Evolutionary conservation across 2,329 filamentous ascomycete genomes (phyloP).

Genomic region (Magnaporthiopsis rhizophila): DNA sequence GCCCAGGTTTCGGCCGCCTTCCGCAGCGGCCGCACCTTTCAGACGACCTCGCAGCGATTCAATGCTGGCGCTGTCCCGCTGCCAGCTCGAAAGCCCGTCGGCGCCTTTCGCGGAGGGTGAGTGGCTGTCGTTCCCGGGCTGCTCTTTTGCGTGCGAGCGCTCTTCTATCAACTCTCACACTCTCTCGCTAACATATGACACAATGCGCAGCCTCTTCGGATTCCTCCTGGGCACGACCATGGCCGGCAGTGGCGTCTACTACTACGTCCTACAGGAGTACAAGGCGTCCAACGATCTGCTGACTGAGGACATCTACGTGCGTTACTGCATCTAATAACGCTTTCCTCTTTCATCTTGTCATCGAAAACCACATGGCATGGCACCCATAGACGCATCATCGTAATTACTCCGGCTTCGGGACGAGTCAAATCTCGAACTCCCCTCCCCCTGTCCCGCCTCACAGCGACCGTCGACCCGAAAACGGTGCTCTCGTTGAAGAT

Average conservation of each 20-base stretch:
- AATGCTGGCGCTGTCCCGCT: constrained; percentile 38
- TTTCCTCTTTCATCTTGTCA: constrained; percentile 11
- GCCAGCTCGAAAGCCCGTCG: constrained; percentile 49
- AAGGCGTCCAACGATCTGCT: constrained; percentile 87
- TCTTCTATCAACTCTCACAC: too few relatives aligned
- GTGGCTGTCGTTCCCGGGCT: constrained; percentile 17
- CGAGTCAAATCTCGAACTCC: constrained; percentile 9
- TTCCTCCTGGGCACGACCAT: constrained; percentile 81
- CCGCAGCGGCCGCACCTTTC: constrained; percentile 33
- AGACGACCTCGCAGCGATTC: constrained; percentile 38
- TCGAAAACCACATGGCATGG: constrained; percentile 1
- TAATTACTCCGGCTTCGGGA: constrained; percentile 5
- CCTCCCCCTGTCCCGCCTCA: neutral
- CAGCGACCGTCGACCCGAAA: neutral
- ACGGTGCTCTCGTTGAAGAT: neutral
- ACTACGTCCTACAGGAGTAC: constrained; percentile 90
- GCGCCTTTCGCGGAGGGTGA: constrained; percentile 55
- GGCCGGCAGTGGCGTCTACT: constrained; percentile 76
- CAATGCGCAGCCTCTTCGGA: constrained; percentile 63
- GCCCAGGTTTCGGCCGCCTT: constrained; percentile 21
- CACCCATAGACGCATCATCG: constrained; percentile 2
- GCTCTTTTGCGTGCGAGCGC: neutral
- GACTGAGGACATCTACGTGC: constrained; percentile 91
- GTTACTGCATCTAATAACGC: constrained; percentile 39
- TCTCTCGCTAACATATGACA: neutral